phyloP scores from a whole-genome alignment of 1,284 basidiomycete species.

The Ustilago bromivora region DNA sequence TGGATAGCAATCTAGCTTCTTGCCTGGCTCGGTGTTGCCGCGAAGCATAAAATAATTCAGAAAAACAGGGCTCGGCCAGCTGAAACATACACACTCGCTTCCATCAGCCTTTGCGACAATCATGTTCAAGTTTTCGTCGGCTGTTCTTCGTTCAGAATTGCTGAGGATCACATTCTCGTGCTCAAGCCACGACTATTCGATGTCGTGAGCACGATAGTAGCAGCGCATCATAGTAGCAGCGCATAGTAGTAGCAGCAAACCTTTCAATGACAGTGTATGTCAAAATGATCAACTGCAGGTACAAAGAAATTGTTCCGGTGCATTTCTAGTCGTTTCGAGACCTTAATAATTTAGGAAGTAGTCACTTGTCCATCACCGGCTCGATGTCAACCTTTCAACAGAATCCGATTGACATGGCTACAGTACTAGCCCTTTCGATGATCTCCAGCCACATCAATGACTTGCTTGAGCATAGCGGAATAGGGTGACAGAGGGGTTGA shows the following conservation, averaged over 20 bases:
- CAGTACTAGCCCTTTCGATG: neutral
- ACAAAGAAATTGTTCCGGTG: slow-evolving; percentile 19
- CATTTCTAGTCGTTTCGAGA: slow-evolving; percentile 1
- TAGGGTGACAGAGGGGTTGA: neutral
- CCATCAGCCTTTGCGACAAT: slow-evolving; percentile 8
- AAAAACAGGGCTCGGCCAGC: slow-evolving; percentile 8
- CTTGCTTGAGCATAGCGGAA: neutral
- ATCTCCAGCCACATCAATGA: neutral
- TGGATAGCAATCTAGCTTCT: neutral
- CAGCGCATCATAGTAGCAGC: too few species aligned
- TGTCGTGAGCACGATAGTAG: neutral
- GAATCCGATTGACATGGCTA: neutral
- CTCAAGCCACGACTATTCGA: neutral
- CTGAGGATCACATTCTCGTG: neutral
- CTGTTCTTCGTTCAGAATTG: neutral
- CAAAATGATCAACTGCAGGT: slow-evolving; percentile 12
- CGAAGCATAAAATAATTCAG: slow-evolving; percentile 1
- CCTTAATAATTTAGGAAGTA: too few species aligned
- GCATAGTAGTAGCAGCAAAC: too few species aligned
- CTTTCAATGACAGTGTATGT: neutral
- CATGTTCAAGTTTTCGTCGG: neutral
- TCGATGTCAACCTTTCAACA: neutral
- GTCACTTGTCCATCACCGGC: too few species aligned
- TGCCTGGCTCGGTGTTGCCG: neutral
- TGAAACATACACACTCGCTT: slow-evolving; percentile 20